Evolutionary conservation across 1,284 basidiomycete genomes (phyloP).

Genomic region (Ganoderma lucidum): DNA sequence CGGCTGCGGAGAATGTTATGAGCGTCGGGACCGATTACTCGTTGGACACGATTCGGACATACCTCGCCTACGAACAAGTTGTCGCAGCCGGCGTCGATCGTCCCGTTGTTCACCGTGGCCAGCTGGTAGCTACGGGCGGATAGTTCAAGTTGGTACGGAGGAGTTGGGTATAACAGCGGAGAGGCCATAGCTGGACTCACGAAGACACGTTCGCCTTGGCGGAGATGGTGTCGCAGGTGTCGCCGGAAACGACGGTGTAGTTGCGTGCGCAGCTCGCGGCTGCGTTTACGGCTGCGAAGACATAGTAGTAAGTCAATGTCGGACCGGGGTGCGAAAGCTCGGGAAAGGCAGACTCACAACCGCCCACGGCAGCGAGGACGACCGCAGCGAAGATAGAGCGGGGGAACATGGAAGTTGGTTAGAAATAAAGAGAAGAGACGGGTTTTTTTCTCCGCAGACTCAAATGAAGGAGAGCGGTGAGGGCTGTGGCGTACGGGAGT

Average conservation of each 20-base stretch:
- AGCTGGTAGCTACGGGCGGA: constrained; percentile 69
- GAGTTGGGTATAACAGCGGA: neutral
- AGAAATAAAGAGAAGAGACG: neutral
- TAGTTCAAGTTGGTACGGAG: constrained; percentile 42
- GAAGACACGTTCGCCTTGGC: constrained; percentile 68
- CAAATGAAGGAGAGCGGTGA: constrained; percentile 1
- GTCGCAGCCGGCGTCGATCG: constrained; percentile 58
- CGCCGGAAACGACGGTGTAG: constrained; percentile 64
- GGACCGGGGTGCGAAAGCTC: neutral
- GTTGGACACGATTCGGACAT: neutral
- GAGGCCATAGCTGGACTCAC: constrained; percentile 41
- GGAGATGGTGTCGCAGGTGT: constrained; percentile 74
- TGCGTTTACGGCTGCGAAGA: constrained; percentile 11
- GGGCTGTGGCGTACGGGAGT: neutral
- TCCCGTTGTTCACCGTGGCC: constrained; percentile 58
- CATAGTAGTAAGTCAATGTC: neutral
- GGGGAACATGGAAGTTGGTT: constrained; percentile 15
- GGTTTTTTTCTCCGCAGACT: neutral
- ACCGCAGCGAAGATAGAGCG: constrained; percentile 11
- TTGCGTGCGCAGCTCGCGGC: constrained; percentile 60
- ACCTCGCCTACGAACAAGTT: constrained; percentile 58
- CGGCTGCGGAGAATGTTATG: neutral
- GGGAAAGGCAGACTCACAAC: constrained; percentile 4
- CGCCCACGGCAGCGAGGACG: constrained; percentile 4
- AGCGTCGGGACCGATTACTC: neutral